Percentiles rank a stretch among this genome's conserved stretches.
phyloP scores from a whole-genome alignment of 352 stramenopile species.

The Globisporangium yorkense region DNA sequence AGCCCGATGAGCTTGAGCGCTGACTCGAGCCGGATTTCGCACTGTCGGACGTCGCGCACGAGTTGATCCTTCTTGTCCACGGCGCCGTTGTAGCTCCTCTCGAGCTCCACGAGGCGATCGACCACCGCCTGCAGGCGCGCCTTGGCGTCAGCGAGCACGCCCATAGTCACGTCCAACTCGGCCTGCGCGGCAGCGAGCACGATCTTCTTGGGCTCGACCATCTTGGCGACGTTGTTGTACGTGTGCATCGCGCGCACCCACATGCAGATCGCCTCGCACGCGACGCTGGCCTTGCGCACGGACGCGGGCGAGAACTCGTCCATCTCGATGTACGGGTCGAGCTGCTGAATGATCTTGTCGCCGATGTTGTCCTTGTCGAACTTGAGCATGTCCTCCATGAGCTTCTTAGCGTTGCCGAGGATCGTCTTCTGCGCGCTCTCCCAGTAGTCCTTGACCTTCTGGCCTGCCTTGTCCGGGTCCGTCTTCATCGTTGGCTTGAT shows the following conservation, averaged over 20 bases:
- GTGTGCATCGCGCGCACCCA: slow-evolving; percentile 93
- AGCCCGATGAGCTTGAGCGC: slow-evolving; percentile 89
- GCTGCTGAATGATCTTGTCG: slow-evolving; percentile 82
- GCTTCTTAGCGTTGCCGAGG: slow-evolving; percentile 81
- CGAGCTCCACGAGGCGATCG: slow-evolving; percentile 86
- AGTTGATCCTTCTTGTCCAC: slow-evolving; percentile 88
- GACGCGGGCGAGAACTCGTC: slow-evolving; percentile 87
- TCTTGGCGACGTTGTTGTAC: slow-evolving; percentile 89
- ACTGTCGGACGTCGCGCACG: slow-evolving; percentile 70
- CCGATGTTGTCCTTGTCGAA: slow-evolving; percentile 89
- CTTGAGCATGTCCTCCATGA: slow-evolving; percentile 88
- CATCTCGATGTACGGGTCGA: slow-evolving; percentile 89
- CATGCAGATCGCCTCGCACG: slow-evolving; percentile 92
- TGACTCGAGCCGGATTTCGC: slow-evolving; percentile 84
- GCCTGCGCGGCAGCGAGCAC: slow-evolving; percentile 75
- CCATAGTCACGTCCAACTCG: slow-evolving; percentile 86
- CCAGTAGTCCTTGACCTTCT: slow-evolving; percentile 91
- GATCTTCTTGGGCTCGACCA: slow-evolving; percentile 92
- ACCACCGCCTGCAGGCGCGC: slow-evolving; percentile 74
- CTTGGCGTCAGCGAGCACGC: slow-evolving; percentile 84
- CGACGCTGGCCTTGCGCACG: slow-evolving; percentile 87
- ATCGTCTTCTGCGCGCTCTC: slow-evolving; percentile 87
- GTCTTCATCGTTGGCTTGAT: slow-evolving; percentile 90
- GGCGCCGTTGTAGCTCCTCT: slow-evolving; percentile 82
- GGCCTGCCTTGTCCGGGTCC: slow-evolving; percentile 84